Conservation (phyloP, 345 rosid species). For the Triadica sebifera region DNA sequence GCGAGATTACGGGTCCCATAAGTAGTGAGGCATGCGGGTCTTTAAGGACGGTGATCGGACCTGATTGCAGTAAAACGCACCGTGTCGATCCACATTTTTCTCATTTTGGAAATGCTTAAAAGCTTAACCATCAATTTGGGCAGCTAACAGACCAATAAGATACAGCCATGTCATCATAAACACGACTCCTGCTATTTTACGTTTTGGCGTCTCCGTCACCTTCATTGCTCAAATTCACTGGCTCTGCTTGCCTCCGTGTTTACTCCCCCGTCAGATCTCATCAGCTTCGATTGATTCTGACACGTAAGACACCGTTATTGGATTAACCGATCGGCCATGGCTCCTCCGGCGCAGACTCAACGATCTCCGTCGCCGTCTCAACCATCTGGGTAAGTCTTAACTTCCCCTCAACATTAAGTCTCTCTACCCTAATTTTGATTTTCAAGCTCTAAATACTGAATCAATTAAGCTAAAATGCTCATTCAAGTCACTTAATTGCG, state of each 20-base stretch:
- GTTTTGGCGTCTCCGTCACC: background rate
- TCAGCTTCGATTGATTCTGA: constrained; percentile 27
- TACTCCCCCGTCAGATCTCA: constrained; percentile 25
- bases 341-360: constrained; percentile 80
- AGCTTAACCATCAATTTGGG: background rate
- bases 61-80: too few relatives aligned
- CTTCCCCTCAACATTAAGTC: constrained; percentile 1
- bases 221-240: background rate
- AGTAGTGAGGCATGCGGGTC: too few relatives aligned
- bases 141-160: constrained; percentile 8
- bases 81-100: background rate
- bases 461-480: background rate
- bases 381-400: constrained; percentile 78
- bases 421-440: background rate
- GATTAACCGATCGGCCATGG: constrained; percentile 44
- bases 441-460: background rate
- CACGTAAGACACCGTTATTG: constrained; percentile 3
- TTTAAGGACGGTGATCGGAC: too few relatives aligned
- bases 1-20: too few relatives aligned
- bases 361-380: constrained; percentile 90
- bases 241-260: background rate
- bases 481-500: background rate
- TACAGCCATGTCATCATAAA: constrained; percentile 6
- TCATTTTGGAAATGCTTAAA: background rate
- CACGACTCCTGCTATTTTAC: background rate